Conservation (phyloP, 2,329 filamentous ascomycete genomes). For the Nigrograna mackinnonii region DNA sequence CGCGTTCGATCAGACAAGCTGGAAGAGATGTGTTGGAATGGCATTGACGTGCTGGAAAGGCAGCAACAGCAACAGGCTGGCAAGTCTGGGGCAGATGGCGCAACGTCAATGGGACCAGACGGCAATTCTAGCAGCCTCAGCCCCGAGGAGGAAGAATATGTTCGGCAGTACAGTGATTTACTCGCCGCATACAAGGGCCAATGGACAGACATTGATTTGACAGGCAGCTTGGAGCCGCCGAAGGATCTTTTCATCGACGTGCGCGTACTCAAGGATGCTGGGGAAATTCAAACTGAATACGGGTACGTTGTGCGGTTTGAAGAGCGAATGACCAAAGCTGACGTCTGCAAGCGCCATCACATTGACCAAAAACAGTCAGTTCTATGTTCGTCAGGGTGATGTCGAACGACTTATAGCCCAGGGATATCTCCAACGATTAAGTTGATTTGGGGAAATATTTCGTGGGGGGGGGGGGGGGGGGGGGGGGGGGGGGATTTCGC, state of each 20-base stretch:
- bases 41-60: conserved; percentile 77
- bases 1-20: conserved; percentile 87
- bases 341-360: conserved; percentile 75
- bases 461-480: too few relatives aligned
- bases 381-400: conserved; percentile 94
- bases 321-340: conserved; percentile 3
- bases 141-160: conserved; percentile 95
- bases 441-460: too few relatives aligned
- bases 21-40: conserved; percentile 92
- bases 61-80: conserved; percentile 55
- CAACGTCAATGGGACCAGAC: conserved; percentile 47
- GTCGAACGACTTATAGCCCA: conserved; percentile 93
- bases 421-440: conserved; percentile 89
- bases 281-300: conserved; percentile 98
- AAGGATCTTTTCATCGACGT: conserved; percentile 96
- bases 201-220: conserved; percentile 97
- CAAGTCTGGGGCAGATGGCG: conserved; percentile 25
- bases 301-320: conserved; percentile 66
- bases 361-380: conserved; percentile 96
- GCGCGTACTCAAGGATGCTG: conserved; percentile 91
- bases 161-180: conserved; percentile 87
- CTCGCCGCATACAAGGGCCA: conserved; percentile 96
- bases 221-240: conserved; percentile 91
- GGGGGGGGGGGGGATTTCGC: too few relatives aligned
- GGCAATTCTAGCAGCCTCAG: conserved; percentile 75